Conservation (phyloP, 2,329 filamentous ascomycete genomes). For the Colletotrichum viniferum region DNA sequence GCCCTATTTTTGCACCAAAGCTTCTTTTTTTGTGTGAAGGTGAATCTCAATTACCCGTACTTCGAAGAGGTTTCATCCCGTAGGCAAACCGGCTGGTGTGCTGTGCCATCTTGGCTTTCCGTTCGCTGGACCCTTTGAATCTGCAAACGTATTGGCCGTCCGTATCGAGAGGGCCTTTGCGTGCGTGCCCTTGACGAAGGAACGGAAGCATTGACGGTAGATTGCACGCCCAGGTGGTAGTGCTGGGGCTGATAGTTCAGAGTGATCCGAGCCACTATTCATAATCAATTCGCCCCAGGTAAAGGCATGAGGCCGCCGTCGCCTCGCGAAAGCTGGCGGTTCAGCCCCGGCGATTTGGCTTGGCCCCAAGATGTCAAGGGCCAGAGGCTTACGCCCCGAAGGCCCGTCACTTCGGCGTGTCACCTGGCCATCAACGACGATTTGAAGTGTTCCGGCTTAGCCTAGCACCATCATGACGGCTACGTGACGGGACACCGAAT, state of each 20-base stretch:
- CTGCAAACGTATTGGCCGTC: neutral
- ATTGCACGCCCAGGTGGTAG: neutral
- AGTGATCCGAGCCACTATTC: neutral
- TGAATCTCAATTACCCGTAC: neutral
- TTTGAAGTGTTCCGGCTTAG: neutral
- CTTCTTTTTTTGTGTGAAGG: neutral
- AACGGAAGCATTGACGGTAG: conserved; percentile 3
- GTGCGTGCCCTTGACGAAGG: neutral
- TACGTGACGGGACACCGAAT: neutral
- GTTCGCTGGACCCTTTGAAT: conserved; percentile 11
- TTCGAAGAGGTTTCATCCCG: conserved; percentile 16
- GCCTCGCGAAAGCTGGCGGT: neutral
- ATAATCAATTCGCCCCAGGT: neutral
- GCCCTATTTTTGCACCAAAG: neutral
- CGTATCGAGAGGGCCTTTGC: neutral
- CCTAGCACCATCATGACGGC: neutral
- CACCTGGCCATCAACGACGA: neutral
- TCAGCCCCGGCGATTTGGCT: neutral
- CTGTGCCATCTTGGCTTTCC: neutral
- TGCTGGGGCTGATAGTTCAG: neutral
- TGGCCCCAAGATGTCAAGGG: neutral
- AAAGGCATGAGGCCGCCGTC: neutral
- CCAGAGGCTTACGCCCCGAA: neutral
- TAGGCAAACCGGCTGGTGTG: neutral
- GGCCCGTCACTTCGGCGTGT: neutral